Evolutionary conservation across 176 grass and related monocot genomes (phyloP).

Genomic region (Typha latifolia): DNA sequence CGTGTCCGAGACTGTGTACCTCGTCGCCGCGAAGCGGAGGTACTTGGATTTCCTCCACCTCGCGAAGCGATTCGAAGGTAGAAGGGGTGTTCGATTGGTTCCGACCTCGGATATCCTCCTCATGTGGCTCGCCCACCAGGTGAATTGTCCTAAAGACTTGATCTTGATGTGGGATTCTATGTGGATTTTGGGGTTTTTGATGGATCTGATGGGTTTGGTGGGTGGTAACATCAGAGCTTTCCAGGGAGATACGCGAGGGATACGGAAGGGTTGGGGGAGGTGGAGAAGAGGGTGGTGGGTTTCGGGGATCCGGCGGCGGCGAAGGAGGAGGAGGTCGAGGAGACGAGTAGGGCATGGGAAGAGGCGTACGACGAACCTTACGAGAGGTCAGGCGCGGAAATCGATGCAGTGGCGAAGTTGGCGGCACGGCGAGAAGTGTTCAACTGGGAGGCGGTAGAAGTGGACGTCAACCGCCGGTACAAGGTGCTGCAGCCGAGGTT

Average conservation of each 20-base stretch:
- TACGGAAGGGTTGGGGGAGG: slow-evolving; percentile 25
- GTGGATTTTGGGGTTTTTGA: neutral
- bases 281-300: slow-evolving; percentile 17
- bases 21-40: slow-evolving; percentile 49
- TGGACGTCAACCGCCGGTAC: slow-evolving; percentile 53
- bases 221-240: slow-evolving; percentile 41
- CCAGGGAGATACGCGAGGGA: slow-evolving; percentile 57
- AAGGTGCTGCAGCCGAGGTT: slow-evolving; percentile 75
- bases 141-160: slow-evolving; percentile 19
- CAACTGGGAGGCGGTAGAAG: slow-evolving; percentile 44
- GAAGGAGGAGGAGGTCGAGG: slow-evolving; percentile 25
- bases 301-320: slow-evolving; percentile 37
- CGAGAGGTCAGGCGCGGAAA: slow-evolving; percentile 42
- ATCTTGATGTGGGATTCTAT: neutral
- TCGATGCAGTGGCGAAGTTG: slow-evolving; percentile 22
- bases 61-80: slow-evolving; percentile 22
- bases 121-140: slow-evolving; percentile 90
- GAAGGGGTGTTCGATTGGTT: slow-evolving; percentile 27
- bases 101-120: slow-evolving; percentile 73
- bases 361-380: slow-evolving; percentile 71
- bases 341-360: slow-evolving; percentile 49
- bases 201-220: neutral
- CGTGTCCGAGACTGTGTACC: slow-evolving; percentile 59
- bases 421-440: slow-evolving; percentile 34
- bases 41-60: slow-evolving; percentile 67